phyloP scores from a whole-genome alignment of 2,329 filamentous ascomycete species.

The Pezicula radicicola region DNA sequence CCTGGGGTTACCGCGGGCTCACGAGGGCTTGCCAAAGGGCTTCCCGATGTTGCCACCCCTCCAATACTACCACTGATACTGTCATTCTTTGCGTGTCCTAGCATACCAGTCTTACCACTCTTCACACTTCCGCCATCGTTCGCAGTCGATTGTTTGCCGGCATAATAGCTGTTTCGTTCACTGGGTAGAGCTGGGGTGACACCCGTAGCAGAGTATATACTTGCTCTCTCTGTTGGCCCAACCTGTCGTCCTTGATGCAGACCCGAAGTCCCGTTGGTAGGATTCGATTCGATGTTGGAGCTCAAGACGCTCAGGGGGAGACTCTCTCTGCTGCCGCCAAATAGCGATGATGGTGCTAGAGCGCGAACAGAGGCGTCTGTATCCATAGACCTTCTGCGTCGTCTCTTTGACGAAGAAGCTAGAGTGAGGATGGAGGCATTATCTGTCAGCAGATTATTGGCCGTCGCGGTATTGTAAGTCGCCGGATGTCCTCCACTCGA shows the following conservation, averaged over 20 bases:
- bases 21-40: slow-evolving; percentile 58
- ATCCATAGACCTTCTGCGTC: slow-evolving; percentile 75
- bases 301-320: slow-evolving; percentile 77
- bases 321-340: slow-evolving; percentile 77
- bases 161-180: slow-evolving; percentile 81
- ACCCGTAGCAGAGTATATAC: slow-evolving; percentile 77
- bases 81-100: slow-evolving; percentile 77
- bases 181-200: slow-evolving; percentile 62
- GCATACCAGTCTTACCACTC: slow-evolving; percentile 74
- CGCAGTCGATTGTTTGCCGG: slow-evolving; percentile 45
- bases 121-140: slow-evolving; percentile 75
- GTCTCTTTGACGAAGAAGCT: slow-evolving; percentile 76
- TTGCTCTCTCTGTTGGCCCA: slow-evolving; percentile 60
- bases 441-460: slow-evolving; percentile 78
- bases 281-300: slow-evolving; percentile 58
- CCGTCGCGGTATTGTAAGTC: slow-evolving; percentile 75
- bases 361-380: slow-evolving; percentile 84
- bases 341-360: slow-evolving; percentile 77
- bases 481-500: slow-evolving; percentile 52
- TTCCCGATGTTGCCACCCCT: slow-evolving; percentile 46
- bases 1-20: slow-evolving; percentile 29
- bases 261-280: slow-evolving; percentile 44
- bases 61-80: slow-evolving; percentile 77
- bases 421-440: slow-evolving; percentile 84
- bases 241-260: slow-evolving; percentile 50